Percentiles rank a stretch among this genome's conserved stretches.
phyloP scores from a whole-genome alignment of 2,329 filamentous ascomycete species.

The Acrocalymma vagum region DNA sequence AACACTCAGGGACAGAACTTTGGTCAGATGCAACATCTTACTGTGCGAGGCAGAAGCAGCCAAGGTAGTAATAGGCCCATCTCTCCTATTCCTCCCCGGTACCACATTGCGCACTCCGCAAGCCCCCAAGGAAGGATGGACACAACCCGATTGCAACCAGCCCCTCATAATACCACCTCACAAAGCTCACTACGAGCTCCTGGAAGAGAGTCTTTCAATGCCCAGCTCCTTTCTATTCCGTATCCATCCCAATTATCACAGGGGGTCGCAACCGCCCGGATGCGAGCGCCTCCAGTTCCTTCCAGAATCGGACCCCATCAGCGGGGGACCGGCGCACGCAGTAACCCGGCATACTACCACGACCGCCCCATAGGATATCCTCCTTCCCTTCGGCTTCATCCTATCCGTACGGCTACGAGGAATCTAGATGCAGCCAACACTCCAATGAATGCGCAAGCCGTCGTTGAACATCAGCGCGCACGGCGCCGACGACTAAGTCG shows the following conservation, averaged over 20 bases:
- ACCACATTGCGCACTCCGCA: too few relatives aligned
- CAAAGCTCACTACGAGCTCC: too few relatives aligned
- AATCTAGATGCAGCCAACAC: constrained; percentile 21
- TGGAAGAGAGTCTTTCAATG: too few relatives aligned
- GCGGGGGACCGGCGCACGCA: constrained; percentile 1
- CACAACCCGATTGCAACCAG: too few relatives aligned
- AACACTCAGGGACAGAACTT: constrained; percentile 22
- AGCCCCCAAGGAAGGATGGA: too few relatives aligned
- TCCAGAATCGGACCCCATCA: constrained; percentile 18
- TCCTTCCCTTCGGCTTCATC: constrained; percentile 6
- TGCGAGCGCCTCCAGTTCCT: constrained; percentile 6
- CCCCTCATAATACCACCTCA: too few relatives aligned
- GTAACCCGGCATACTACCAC: constrained; percentile 3
- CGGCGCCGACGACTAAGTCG: constrained; percentile 22
- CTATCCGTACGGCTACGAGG: constrained; percentile 9
- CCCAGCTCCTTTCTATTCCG: too few relatives aligned
- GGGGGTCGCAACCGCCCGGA: constrained; percentile 2
- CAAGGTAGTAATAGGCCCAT: constrained; percentile 1
- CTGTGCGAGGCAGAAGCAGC: constrained; percentile 12
- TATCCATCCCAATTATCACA: too few relatives aligned
- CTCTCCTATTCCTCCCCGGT: too few relatives aligned
- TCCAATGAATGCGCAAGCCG: constrained; percentile 17
- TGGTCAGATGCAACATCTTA: constrained; percentile 21
- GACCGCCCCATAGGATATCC: neutral
- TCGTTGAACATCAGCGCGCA: constrained; percentile 7